Conservation (phyloP, 2,329 filamentous ascomycete genomes). For the Cytospora piceae region DNA sequence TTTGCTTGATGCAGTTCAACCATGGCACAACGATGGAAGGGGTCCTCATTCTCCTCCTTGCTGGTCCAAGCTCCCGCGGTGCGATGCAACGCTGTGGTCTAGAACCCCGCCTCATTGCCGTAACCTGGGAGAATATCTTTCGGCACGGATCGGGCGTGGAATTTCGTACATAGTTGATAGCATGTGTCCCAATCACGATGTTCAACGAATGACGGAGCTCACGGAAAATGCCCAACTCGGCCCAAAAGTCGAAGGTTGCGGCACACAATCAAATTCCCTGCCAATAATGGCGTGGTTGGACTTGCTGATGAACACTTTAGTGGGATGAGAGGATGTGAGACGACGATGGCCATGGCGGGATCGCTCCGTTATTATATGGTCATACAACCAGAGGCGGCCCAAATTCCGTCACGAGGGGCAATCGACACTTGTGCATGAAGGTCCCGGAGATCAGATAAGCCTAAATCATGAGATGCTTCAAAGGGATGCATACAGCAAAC, state of each 20-base stretch:
- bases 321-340: slow-evolving; percentile 8
- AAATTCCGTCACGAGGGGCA: neutral
- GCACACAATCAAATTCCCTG: neutral
- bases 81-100: slow-evolving; percentile 7
- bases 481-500: neutral
- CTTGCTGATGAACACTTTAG: neutral
- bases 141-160: neutral
- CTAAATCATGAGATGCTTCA: neutral
- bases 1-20: slow-evolving; percentile 12
- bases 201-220: neutral
- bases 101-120: slow-evolving; percentile 5
- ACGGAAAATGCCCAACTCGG: neutral
- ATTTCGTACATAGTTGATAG: neutral
- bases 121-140: neutral
- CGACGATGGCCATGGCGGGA: slow-evolving; percentile 10
- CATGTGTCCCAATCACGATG: neutral
- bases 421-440: neutral
- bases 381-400: neutral
- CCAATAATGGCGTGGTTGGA: neutral
- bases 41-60: neutral
- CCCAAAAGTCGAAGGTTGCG: neutral
- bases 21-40: slow-evolving; percentile 6
- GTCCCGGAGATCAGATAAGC: neutral
- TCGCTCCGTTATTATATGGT: neutral
- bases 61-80: slow-evolving; percentile 7